phyloP scores from a whole-genome alignment of 192 early-diverging fungal species.

The Haplosporangium gracile region DNA sequence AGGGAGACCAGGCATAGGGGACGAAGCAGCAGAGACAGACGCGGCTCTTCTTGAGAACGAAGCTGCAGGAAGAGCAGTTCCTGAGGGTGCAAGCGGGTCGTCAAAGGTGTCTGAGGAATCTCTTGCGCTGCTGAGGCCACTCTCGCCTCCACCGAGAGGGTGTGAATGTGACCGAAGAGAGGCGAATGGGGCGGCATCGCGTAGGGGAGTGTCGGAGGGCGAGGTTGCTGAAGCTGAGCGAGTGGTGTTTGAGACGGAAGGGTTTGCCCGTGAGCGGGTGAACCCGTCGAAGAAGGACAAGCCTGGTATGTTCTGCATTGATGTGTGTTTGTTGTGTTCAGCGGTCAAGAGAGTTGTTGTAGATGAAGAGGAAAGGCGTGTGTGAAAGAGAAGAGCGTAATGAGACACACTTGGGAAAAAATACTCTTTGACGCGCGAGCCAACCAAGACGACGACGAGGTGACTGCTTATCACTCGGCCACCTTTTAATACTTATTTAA shows the following conservation, averaged over 20 bases:
- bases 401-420: too few relatives aligned
- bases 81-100: slow-evolving; percentile 17
- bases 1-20: slow-evolving; percentile 11
- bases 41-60: slow-evolving; percentile 45
- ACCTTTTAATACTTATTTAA: too few relatives aligned
- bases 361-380: background rate
- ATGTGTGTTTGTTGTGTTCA: background rate
- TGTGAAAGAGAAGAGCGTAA: background rate
- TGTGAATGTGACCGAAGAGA: slow-evolving; percentile 17
- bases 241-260: background rate
- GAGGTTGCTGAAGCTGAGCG: slow-evolving; percentile 4
- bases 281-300: slow-evolving; percentile 54
- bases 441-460: too few relatives aligned
- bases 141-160: background rate
- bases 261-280: slow-evolving; percentile 18
- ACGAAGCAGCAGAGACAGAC: slow-evolving; percentile 33
- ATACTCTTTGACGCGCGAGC: too few relatives aligned
- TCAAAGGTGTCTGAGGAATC: slow-evolving; percentile 12
- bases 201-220: slow-evolving; percentile 28
- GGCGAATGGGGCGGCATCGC: slow-evolving; percentile 31
- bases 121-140: background rate
- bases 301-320: slow-evolving; percentile 55
- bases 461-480: too few relatives aligned
- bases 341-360: background rate
- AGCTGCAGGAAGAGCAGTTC: slow-evolving; percentile 18